Evolutionary conservation across 2,329 filamentous ascomycete species (phyloP).

Genomic region (Penicillium sp.): DNA sequence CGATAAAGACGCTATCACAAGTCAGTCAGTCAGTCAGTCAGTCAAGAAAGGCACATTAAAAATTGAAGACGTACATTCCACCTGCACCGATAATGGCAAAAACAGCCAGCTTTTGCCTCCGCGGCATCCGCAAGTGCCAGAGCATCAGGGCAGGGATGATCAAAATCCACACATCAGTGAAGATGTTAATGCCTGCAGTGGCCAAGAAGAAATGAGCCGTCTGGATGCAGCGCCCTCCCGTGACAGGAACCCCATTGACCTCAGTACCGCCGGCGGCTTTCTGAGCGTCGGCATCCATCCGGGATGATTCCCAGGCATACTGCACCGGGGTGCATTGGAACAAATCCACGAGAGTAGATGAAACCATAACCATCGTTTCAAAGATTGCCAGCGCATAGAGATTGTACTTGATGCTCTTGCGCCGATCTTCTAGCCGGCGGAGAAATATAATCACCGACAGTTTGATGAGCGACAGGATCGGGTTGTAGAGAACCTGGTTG

Average conservation of each 20-base stretch:
- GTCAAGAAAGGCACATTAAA: not conserved
- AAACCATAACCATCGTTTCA: conserved; percentile 20
- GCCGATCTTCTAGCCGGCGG: conserved; percentile 26
- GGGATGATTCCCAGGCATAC: conserved; percentile 17
- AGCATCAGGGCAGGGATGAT: conserved; percentile 30
- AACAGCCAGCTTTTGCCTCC: conserved; percentile 26
- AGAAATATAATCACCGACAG: conserved; percentile 28
- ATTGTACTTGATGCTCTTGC: conserved; percentile 18
- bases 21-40: not conserved
- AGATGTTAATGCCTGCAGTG: conserved; percentile 24
- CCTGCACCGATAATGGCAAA: conserved; percentile 17
- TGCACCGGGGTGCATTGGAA: conserved; percentile 28
- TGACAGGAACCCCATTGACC: no score
- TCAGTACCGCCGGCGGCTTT: no score
- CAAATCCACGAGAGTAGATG: conserved; percentile 25
- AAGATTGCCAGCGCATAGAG: conserved; percentile 21
- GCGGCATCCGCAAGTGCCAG: conserved; percentile 25
- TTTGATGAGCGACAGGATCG: conserved; percentile 27
- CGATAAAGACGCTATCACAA: not conserved
- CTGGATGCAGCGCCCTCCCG: conserved; percentile 27
- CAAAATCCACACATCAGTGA: conserved; percentile 29
- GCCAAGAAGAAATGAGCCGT: conserved; percentile 26
- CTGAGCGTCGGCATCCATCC: not conserved
- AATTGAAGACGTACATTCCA: not conserved
- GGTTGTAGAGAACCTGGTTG: conserved; percentile 29